Base-by-base conservation (phyloP, 2,329 filamentous ascomycete species). In the Scolecobasidium constrictum region DNA sequence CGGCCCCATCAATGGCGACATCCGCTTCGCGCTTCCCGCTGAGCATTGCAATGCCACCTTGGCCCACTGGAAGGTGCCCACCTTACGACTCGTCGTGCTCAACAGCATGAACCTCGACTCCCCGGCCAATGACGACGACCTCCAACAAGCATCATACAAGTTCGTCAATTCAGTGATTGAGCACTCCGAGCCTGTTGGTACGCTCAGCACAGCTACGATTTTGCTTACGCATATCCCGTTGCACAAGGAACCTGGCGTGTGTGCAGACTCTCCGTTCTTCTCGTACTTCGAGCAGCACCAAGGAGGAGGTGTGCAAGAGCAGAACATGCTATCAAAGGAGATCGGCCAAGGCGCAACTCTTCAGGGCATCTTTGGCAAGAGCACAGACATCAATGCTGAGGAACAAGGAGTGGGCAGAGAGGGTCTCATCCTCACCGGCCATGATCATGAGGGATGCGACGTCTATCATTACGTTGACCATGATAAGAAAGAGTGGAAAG, bases 401-500 rank as follows among this genome's bases (percentile, higher is more conserved):
- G 77, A 68, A 1, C 57, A 62, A 9, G 86, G 86, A 1, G 64
- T 65, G 40, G 86, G 86, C 2, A 71, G 86, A 13, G 73, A 69
- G 6, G 88, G 90, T 1, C 65, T 96, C 4, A 78, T 98, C 19
- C 64, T 98, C 31, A 95, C 88, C 38, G 92, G 92, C 0, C 92
- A 98, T 58, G 92, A 98, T 56, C 92, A 98, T 59, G 85, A 84
- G 51, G 92, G 92, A 5, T 98, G 92, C 57, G 87, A 96, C 60
- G 83, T 81, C 5, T 82, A 83, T 55, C 92, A 98, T 65, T 90
- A 44, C 21, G 40, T 43, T 13, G 38, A 34, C 11, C 21, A 28
- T 11, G 43, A 50, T 12, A 42, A 47, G 11, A 17, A 35, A 23
- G 23, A 22, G 5, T 57, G 55, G 54, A 23, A 47, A 28, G 50